A percentile compares a stretch with the other conserved stretches of the same genome.
These are phyloP conservation scores for Macrocybe sp. DNA, from an alignment of 1,284 basidiomycete species.

Conservation along the genomic window DNA sequence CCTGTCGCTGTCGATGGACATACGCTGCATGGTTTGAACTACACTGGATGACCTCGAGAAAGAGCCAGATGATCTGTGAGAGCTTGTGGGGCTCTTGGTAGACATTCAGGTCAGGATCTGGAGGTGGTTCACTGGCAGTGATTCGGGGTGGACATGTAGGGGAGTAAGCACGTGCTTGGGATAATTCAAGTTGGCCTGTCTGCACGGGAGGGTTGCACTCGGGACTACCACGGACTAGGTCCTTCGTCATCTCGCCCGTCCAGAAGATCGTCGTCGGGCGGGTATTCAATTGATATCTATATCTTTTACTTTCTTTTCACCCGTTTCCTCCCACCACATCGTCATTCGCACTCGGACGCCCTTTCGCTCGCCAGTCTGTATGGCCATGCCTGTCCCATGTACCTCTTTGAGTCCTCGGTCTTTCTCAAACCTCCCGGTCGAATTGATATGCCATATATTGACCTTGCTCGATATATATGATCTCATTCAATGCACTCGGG, in stretches of 20 bases:
- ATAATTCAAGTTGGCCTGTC: too few relatives aligned
- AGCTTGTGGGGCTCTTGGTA: conserved; percentile 11
- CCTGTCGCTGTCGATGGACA: conserved; percentile 35
- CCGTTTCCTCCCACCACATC: too few relatives aligned
- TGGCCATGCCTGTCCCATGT: conserved; percentile 15
- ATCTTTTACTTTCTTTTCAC: too few relatives aligned
- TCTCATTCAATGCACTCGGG: conserved; percentile 31
- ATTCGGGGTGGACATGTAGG: too few relatives aligned
- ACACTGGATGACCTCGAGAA: conserved; percentile 7
- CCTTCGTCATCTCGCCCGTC: too few relatives aligned
- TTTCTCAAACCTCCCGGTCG: conserved; percentile 27
- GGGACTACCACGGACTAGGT: too few relatives aligned
- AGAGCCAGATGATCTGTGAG: conserved; percentile 10
- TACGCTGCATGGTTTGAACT: conserved; percentile 16
- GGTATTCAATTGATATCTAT: too few relatives aligned
- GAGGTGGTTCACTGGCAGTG: too few relatives aligned
- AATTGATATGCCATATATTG: conserved; percentile 38
- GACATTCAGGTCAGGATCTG: conserved; percentile 8
- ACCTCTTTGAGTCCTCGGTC: conserved; percentile 15
- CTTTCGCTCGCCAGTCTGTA: neutral
- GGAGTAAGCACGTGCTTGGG: too few relatives aligned
- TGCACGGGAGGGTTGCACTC: too few relatives aligned
- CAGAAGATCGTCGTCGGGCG: too few relatives aligned
- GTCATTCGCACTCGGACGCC: neutral
- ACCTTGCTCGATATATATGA: conserved; percentile 30